Evolutionary conservation across 2,329 filamentous ascomycete genomes (phyloP).

Genomic region (Botrytis pseudocinerea): DNA sequence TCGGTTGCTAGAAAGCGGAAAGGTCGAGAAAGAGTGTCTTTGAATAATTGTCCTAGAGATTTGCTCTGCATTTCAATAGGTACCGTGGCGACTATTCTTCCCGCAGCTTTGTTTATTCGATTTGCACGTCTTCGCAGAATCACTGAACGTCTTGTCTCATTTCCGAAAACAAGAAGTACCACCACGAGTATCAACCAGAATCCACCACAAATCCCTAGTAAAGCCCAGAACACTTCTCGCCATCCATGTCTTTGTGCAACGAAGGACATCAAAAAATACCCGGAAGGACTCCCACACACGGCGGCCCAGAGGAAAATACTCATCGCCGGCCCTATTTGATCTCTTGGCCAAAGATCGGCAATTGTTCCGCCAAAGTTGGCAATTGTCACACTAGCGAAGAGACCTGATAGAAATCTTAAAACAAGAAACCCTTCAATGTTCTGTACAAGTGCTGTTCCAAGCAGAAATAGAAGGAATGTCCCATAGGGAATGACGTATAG

Average conservation of each 20-base stretch:
- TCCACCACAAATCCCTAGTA: slow-evolving; percentile 26
- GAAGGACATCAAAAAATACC: slow-evolving; percentile 29
- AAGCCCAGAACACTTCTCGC: slow-evolving; percentile 28
- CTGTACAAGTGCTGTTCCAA: slow-evolving; percentile 47
- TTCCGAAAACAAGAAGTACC: slow-evolving; percentile 13
- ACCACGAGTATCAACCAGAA: slow-evolving; percentile 27
- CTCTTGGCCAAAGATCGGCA: slow-evolving; percentile 31
- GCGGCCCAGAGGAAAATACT: slow-evolving; percentile 48
- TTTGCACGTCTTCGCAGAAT: slow-evolving; percentile 11
- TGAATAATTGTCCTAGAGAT: slow-evolving; percentile 18
- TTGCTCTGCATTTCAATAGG: slow-evolving; percentile 18
- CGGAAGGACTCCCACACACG: slow-evolving; percentile 46
- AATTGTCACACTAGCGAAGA: slow-evolving; percentile 45
- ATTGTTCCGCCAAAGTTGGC: slow-evolving; percentile 45
- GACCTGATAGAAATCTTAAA: slow-evolving; percentile 48
- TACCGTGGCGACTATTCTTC: background rate
- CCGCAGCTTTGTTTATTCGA: slow-evolving; percentile 10
- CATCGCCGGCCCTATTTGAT: slow-evolving; percentile 40
- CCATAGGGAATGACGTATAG: slow-evolving; percentile 54
- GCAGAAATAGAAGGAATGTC: slow-evolving; percentile 46
- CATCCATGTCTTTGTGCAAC: slow-evolving; percentile 23
- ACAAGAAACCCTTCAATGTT: slow-evolving; percentile 46
- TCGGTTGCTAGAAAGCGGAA: slow-evolving; percentile 59
- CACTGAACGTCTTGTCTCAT: slow-evolving; percentile 27
- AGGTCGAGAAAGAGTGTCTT: slow-evolving; percentile 37